phyloP scores from a whole-genome alignment of 139 green algal genomes.

The Volvox africanus region DNA sequence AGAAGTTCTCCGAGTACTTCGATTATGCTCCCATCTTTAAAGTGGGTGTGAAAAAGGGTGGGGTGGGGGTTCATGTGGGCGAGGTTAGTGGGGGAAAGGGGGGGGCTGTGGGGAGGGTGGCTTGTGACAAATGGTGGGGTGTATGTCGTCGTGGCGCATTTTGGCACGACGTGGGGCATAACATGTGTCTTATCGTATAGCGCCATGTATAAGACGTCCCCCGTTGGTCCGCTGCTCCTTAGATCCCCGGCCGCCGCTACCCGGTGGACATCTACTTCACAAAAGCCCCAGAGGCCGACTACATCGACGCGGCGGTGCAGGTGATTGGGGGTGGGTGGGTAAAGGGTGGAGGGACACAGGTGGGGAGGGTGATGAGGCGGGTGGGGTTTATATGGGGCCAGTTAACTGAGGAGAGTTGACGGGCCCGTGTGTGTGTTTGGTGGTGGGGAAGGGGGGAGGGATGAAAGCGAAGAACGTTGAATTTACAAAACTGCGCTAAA shows the following conservation, averaged over 20 bases:
- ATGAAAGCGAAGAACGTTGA: too few relatives aligned
- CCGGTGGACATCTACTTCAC: constrained; percentile 98
- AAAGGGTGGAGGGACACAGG: too few relatives aligned
- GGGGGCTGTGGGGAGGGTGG: too few relatives aligned
- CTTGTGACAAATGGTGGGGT: too few relatives aligned
- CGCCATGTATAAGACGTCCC: too few relatives aligned
- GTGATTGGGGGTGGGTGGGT: background rate
- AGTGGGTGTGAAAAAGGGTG: background rate
- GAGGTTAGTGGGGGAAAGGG: too few relatives aligned
- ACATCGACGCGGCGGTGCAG: constrained; percentile 88
- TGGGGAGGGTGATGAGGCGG: background rate
- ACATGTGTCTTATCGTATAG: too few relatives aligned
- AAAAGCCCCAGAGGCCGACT: constrained; percentile 96
- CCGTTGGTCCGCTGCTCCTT: background rate
- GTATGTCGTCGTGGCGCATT: too few relatives aligned
- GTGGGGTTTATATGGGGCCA: background rate
- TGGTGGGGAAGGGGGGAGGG: background rate
- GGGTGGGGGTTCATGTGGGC: too few relatives aligned
- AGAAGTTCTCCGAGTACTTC: constrained; percentile 97
- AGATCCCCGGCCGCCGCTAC: constrained; percentile 93
- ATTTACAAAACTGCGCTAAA: too few relatives aligned
- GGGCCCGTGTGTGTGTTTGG: background rate
- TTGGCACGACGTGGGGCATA: too few relatives aligned
- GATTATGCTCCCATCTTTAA: constrained; percentile 96
- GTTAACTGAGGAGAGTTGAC: background rate